Conservation (phyloP, 331 rosid species). For the Spiraea crenata region DNA sequence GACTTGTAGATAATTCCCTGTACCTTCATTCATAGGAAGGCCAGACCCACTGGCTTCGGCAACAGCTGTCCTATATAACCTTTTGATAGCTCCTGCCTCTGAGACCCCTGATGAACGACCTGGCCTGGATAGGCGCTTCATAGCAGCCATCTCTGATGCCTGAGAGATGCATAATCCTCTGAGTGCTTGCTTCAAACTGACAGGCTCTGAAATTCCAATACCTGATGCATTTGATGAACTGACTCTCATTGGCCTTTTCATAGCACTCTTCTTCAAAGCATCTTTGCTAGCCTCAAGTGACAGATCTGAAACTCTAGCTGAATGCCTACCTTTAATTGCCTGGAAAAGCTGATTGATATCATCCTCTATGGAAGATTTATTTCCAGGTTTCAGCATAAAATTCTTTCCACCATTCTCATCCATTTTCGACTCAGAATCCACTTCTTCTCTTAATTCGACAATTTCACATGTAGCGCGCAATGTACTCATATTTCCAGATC, state of each 20-base stretch:
- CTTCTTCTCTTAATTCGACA: slow-evolving; percentile 68
- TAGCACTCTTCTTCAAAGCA: slow-evolving; percentile 68
- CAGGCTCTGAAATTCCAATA: slow-evolving; percentile 91
- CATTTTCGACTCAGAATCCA: slow-evolving; percentile 38
- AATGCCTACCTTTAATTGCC: slow-evolving; percentile 64
- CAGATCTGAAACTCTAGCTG: slow-evolving; percentile 51
- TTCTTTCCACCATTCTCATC: slow-evolving; percentile 50
- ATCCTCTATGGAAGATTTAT: slow-evolving; percentile 77
- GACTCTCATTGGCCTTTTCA: slow-evolving; percentile 83
- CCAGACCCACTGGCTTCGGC: slow-evolving; percentile 51
- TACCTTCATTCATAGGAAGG: slow-evolving; percentile 47
- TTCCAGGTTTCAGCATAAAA: slow-evolving; percentile 43
- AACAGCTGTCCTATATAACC: slow-evolving; percentile 73
- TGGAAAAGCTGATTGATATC: slow-evolving; percentile 88
- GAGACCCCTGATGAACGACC: slow-evolving; percentile 67
- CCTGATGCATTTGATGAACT: slow-evolving; percentile 72
- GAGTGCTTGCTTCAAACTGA: slow-evolving; percentile 93
- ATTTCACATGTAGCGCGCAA: slow-evolving; percentile 60
- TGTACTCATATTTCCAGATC: slow-evolving; percentile 52
- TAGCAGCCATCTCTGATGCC: slow-evolving; percentile 99
- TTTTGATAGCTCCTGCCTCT: slow-evolving; percentile 84
- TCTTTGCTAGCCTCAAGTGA: slow-evolving; percentile 40
- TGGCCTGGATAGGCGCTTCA: slow-evolving; percentile 75
- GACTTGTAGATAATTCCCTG: slow-evolving; percentile 67
- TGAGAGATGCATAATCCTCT: slow-evolving; percentile 95